A percentile compares a stretch with the other conserved stretches of the same genome.
These are phyloP conservation scores for Fusarium dlaminii DNA, from an alignment of 2,329 filamentous ascomycete species.

Conservation along the genomic window DNA sequence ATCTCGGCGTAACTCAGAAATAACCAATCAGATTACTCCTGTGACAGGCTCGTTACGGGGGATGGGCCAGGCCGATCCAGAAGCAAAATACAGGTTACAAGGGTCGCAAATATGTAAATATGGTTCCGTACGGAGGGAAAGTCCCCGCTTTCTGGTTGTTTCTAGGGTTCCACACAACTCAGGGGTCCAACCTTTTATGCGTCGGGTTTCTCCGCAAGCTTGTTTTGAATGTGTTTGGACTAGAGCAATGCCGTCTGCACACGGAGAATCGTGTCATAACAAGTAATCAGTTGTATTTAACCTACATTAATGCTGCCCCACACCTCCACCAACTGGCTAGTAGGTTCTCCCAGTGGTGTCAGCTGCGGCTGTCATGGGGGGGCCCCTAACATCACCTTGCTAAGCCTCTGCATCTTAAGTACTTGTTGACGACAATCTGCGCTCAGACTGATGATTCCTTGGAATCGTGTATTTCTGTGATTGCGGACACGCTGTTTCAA, in stretches of 20 bases:
- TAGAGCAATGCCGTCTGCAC: background rate
- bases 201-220: background rate
- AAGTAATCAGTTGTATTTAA: background rate
- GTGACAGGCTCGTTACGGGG: background rate
- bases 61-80: background rate
- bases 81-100: background rate
- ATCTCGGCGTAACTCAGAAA: too few species aligned
- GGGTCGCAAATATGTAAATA: background rate
- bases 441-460: too few species aligned
- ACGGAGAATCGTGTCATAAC: background rate
- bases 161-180: background rate
- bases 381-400: too few species aligned
- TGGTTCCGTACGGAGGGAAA: background rate
- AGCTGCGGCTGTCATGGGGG: too few species aligned
- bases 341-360: too few species aligned
- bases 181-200: background rate
- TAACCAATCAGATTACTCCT: too few species aligned
- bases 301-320: too few species aligned
- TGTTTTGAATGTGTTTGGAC: background rate
- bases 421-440: too few species aligned
- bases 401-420: too few species aligned
- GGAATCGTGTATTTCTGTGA: too few species aligned
- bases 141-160: background rate
- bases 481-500: too few species aligned
- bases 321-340: too few species aligned